These are phyloP conservation scores for Secale cereale DNA, from an alignment of 176 grass and related monocot species.

Conservation along the genomic window DNA sequence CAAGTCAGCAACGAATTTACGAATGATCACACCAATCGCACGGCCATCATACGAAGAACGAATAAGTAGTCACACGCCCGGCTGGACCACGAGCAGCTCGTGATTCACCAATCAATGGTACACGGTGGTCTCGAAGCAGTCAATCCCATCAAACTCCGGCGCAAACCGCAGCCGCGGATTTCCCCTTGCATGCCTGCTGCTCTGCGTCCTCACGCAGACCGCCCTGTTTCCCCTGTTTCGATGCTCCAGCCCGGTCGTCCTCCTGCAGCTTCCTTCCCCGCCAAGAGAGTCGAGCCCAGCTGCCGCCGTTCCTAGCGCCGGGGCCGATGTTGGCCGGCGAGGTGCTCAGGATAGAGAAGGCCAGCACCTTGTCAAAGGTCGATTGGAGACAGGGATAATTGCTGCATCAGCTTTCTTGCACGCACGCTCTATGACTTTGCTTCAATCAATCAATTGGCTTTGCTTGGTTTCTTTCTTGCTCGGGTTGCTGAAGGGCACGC, in stretches of 20 bases:
- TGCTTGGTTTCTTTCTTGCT: no score
- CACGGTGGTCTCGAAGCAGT: constrained; percentile 74
- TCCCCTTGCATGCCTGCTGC: background rate
- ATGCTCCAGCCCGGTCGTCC: background rate
- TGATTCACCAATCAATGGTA: background rate
- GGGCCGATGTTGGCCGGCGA: no score
- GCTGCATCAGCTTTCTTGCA: no score
- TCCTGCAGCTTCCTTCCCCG: background rate
- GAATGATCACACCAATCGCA: no score
- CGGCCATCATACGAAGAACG: background rate
- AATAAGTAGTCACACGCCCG: background rate
- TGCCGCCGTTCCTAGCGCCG: no score
- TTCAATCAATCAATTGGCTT: no score
- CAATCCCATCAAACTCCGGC: constrained; percentile 62
- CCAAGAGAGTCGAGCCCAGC: no score
- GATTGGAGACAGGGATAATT: no score
- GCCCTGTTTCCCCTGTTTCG: background rate
- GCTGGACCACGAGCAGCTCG: background rate
- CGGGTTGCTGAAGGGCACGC: no score
- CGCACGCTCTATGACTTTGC: no score
- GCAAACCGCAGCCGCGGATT: background rate
- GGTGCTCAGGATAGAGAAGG: background rate
- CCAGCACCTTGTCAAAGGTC: constrained; percentile 58
- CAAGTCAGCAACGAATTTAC: no score
- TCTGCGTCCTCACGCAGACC: no score